Evolutionary conservation across 305 asterid species (phyloP), one percentile per base, ranked within the genome.

Genomic region (Rubia tinctorum): DNA sequence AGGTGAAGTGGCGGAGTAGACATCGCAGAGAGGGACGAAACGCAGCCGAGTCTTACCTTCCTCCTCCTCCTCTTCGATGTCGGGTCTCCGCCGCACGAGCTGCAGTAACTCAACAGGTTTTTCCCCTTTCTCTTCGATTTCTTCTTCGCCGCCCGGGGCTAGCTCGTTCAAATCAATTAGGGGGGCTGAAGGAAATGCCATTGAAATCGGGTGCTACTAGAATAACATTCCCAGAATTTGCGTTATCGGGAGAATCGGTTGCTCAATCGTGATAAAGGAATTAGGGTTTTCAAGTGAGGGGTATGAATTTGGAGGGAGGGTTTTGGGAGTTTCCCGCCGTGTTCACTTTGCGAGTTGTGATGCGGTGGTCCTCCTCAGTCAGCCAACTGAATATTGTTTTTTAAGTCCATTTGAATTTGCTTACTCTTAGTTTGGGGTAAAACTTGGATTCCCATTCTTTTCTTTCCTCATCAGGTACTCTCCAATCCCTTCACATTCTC

Each of bases 1-100:
- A 9, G 95, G 97, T 0, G 95, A 84, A 25, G 99, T 91, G 23
- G 96, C 99, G 55, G 99, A 94, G 83, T 90, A 91, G 15, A 94
- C 96, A 71, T 90, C 97, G 80, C 95, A 83, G 58, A 94, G 89
- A 30, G 97, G 88, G 47, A 91, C 90, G 82, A 85, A 90, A 82
- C 84, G 86, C 56, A 82, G 79, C 4, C 88, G 90, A 49, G 88
- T 80, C 20, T 62, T 79, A 10, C 85, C 83, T 59, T 76, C 81
- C 45, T 42, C 88, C 30, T 80, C 78, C 68, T 82, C 95, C 39
- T 83, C 89, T 22, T 86, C 89, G 8, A 75, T 82, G 1, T 80
- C 90, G 69, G 75, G 68, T 42, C 76, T 17, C 42, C 68, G 82
- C 45, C 69, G 67, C 18, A 45, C 66, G 11, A 37, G 69, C 17